A percentile compares a stretch with the other conserved stretches of the same genome.
Conservation (phyloP, 2,329 filamentous ascomycete species). For the Rhynchosporium secalis region DNA sequence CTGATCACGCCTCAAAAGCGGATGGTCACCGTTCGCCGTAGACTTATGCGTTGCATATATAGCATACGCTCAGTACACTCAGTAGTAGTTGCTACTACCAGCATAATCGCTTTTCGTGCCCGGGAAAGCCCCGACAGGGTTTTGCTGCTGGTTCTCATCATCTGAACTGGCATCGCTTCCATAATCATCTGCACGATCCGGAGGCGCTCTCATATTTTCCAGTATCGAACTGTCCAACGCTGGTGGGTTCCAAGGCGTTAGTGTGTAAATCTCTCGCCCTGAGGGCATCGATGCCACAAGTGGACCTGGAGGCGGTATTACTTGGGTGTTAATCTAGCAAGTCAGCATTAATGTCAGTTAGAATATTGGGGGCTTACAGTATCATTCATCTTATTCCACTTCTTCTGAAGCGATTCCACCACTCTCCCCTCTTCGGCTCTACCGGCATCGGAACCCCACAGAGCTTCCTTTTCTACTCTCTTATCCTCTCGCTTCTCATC, state of each 20-base stretch:
- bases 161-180: slow-evolving; percentile 48
- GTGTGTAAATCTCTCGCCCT: slow-evolving; percentile 78
- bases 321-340: slow-evolving; percentile 73
- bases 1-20: too few relatives aligned
- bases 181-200: slow-evolving; percentile 48
- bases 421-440: slow-evolving; percentile 81
- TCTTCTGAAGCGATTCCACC: slow-evolving; percentile 80
- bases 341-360: slow-evolving; percentile 5
- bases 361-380: slow-evolving; percentile 58
- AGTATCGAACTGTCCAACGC: slow-evolving; percentile 64
- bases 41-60: neutral
- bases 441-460: slow-evolving; percentile 83
- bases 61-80: slow-evolving; percentile 4
- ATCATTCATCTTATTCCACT: slow-evolving; percentile 93
- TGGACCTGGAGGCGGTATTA: slow-evolving; percentile 69
- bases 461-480: slow-evolving; percentile 69
- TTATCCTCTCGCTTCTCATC: slow-evolving; percentile 77
- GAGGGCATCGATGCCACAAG: slow-evolving; percentile 80
- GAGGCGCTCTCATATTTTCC: slow-evolving; percentile 58
- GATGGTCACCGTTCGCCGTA: neutral
- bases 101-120: slow-evolving; percentile 47
- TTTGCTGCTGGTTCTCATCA: slow-evolving; percentile 28
- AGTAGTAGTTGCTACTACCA: slow-evolving; percentile 36
- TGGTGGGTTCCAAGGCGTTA: slow-evolving; percentile 68
- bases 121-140: slow-evolving; percentile 52